Base-by-base conservation (phyloP, 1,284 basidiomycete species). In the Filobasidium uniguttulatum region DNA sequence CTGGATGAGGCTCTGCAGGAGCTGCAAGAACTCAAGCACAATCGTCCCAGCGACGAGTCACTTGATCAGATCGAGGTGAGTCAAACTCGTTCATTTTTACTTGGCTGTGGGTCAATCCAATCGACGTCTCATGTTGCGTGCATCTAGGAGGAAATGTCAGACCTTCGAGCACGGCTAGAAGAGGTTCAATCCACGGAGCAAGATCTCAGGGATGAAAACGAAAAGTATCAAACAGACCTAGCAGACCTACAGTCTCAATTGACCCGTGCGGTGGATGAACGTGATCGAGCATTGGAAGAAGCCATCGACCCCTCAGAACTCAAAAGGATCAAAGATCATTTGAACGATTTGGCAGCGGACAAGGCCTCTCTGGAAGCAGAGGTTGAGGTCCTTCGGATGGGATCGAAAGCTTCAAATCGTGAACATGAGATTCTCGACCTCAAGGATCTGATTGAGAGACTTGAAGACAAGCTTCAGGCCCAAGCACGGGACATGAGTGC, bases 11-110 rank as follows among this genome's bases (percentile, higher is more conserved):
- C 57, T 20, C 79, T 81, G 62, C 72, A 77, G 6, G 82, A 85
- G 59, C 69, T 84, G 26, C 82, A 83, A 62, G 77, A 79, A 56
- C 76, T 37, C 14, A 37, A 49, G 26, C 49, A 40, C 19, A 41
- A 46, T 33, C 37, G 47, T 25, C 44, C 36, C 65, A 83, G 9
- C 76, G 79, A 59, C 31, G 54, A 51, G 17, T 57, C 53, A 30
- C 80, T 82, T 60, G 71, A 82, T 37, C 80, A 83, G 47, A 72
- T 71, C 0, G 83, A 85, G 60, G 62, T 84, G 34, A 70, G 76
- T 46, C 81, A 83, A 44, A n/a, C n/a, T n/a, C n/a, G n/a, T n/a
- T n/a, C n/a, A n/a, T n/a, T n/a, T n/a, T n/a, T n/a, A n/a, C 65
- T 83, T 28, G 40, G 35, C 37, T 40, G 10, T 22, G 52, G 38